phyloP scores from a whole-genome alignment of 305 asterid species.

The Plantago lanceolata region DNA sequence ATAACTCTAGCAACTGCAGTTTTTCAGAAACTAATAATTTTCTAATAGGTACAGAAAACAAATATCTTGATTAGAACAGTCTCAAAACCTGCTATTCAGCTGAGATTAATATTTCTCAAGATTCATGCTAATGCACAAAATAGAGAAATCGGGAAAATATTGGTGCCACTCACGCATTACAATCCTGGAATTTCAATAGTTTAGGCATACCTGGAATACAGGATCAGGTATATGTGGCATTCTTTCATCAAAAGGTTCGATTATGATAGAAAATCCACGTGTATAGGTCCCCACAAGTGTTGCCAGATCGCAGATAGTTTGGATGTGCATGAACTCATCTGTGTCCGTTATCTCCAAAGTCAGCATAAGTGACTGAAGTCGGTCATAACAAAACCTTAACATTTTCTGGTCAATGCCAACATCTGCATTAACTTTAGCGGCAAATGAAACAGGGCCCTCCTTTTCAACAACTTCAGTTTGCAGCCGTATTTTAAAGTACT shows the following conservation, averaged over 20 bases:
- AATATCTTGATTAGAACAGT: too few relatives aligned
- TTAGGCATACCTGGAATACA: conserved; percentile 70
- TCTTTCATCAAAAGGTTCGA: conserved; percentile 93
- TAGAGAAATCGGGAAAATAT: too few relatives aligned
- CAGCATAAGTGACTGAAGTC: conserved; percentile 88
- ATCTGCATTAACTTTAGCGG: conserved; percentile 75
- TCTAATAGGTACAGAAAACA: too few relatives aligned
- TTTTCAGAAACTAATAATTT: too few relatives aligned
- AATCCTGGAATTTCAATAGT: background rate
- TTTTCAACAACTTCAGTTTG: conserved; percentile 93
- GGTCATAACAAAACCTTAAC: conserved; percentile 83
- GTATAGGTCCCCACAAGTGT: conserved; percentile 90
- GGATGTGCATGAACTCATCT: conserved; percentile 86
- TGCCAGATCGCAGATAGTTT: conserved; percentile 92
- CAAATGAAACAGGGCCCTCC: conserved; percentile 94
- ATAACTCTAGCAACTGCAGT: too few relatives aligned
- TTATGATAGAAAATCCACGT: conserved; percentile 90
- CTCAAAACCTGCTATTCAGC: too few relatives aligned
- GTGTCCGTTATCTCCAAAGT: conserved; percentile 95
- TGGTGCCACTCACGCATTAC: too few relatives aligned
- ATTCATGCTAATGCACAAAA: too few relatives aligned
- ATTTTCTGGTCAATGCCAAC: conserved; percentile 96
- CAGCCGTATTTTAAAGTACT: conserved; percentile 69
- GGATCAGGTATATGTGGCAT: conserved; percentile 99
- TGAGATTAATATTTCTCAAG: too few relatives aligned